These are phyloP conservation scores for Lyophyllum semitale DNA, from an alignment of 768 basidiomycete genomes.

Conservation along the genomic window DNA sequence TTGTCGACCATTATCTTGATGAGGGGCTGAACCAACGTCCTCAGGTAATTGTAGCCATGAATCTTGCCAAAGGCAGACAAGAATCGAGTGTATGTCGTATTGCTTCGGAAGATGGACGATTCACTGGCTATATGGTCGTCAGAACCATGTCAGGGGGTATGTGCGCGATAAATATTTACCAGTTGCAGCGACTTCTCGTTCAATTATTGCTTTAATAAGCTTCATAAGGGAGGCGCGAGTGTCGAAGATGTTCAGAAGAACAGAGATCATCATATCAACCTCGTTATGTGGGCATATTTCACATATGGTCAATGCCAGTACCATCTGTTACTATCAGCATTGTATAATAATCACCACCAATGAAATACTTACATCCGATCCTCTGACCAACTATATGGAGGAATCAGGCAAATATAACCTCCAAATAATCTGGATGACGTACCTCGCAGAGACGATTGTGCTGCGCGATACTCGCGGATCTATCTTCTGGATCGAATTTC, in stretches of 20 bases:
- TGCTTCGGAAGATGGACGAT: slow-evolving; percentile 81
- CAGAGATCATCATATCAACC: slow-evolving; percentile 81
- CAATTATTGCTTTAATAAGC: slow-evolving; percentile 82
- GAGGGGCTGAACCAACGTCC: slow-evolving; percentile 75
- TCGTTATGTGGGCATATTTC: slow-evolving; percentile 81
- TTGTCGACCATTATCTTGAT: slow-evolving; percentile 73
- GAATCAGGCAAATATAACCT: not conserved
- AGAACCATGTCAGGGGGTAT: slow-evolving; percentile 1
- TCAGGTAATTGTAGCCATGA: slow-evolving; percentile 93
- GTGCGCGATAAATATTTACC: slow-evolving; percentile 41
- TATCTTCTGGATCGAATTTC: slow-evolving; percentile 67
- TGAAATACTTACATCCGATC: slow-evolving; percentile 58
- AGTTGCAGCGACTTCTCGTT: slow-evolving; percentile 78
- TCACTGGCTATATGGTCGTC: slow-evolving; percentile 61
- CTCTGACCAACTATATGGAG: slow-evolving; percentile 61
- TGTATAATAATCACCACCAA: not conserved
- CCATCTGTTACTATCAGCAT: slow-evolving; percentile 49
- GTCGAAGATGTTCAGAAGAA: slow-evolving; percentile 86
- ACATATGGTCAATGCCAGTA: slow-evolving; percentile 82
- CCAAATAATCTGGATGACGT: slow-evolving; percentile 18
- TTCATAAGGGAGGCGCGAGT: slow-evolving; percentile 69
- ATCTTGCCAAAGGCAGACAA: slow-evolving; percentile 83
- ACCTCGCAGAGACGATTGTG: slow-evolving; percentile 64
- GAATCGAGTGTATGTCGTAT: slow-evolving; percentile 85
- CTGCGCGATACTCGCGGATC: slow-evolving; percentile 44